Evolutionary conservation across 805 yeast species (phyloP), one percentile per base, ranked within the genome.

Genomic region (Komagataella kurtzmanii): DNA sequence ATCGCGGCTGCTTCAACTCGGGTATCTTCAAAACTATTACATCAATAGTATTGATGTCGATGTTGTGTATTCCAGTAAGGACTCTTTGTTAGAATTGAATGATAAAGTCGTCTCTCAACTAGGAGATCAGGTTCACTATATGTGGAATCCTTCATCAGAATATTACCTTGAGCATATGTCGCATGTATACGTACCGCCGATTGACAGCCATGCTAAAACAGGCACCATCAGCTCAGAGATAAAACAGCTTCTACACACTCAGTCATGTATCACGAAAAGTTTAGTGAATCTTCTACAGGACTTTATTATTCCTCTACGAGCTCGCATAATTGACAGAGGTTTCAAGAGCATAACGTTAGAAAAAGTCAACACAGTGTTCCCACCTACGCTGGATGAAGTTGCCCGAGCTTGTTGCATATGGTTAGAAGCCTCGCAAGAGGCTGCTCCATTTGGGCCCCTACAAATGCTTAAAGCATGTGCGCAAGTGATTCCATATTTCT

Each of bases 331-430:
- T 40, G 75, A 79, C 51, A 76, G 76, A 1, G 74, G 74, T 45
- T 64, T 81, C 5, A 70, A 75, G 3, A 73, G 73, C 8, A 62
- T 79, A 46, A 81, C 87, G 1, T 80, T 85, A 2, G 65, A 82
- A 1, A 79, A 80, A 57, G 72, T 90, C 40, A 90, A 91, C 64
- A 73, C 80, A 49, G 74, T 88, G 0, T 89, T 91, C 61, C 97
- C 98, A 2, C 97, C 97, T 0, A 91, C 98, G 0, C 85, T 91
- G 17, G 97, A 91, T 65, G 98, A 91, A 67, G 82, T 91, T 17
- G 86, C 95, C 8, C 74, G 97, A 60, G 83, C 91, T 45, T 90
- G 90, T 61, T 87, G 96, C 61, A 81, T 91, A 3, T 79, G 88
- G 53, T 76, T 85, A 55, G 95, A 85, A 57, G 79, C 93, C 19